Base-by-base conservation (phyloP, 2,329 filamentous ascomycete species). In the Neopestalotiopsis sp. region DNA sequence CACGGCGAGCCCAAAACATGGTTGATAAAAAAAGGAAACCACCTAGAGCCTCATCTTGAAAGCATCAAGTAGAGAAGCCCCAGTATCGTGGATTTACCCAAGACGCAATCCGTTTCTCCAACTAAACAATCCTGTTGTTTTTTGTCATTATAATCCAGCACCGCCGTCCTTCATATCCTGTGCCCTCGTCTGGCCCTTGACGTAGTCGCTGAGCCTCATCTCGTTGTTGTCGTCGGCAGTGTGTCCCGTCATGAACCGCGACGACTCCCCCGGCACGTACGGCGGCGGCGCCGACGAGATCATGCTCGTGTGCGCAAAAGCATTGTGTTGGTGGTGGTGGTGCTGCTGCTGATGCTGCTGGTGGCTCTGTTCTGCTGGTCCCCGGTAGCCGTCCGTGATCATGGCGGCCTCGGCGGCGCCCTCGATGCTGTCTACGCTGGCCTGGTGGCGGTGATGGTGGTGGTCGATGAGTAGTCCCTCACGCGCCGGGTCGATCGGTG, bases 41-140 rank as follows among this genome's bases (percentile, higher is more conserved):
- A 17, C n/a, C 45, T 20, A n/a, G 45, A 38, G 6, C n/a, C 20
- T n/a, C 45, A 52, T 52, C 14, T 9, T 9, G 17, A 49, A 84
- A 84, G 71, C 80, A 94, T 84, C 92, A 91, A 17, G 81, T 78
- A 68, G 85, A 85, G 74, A 87, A 84, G 74, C 87, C 85, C 30
- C 84, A 90, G 72, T 88, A 3, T 92, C 42, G 91, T 90, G 24
- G 94, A 84, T 75, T 90, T 89, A 28, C 82, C 69, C 78, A 85
- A 70, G 89, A 86, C 20, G 90, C 76, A 42, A 4, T 38, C 20
- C 57, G 24, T 28, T n/a, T 12, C 24, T 3, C 57, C 17, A 56
- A 14, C 2, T 56, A 17, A 56, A 9, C 17, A 56, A 17, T 12
- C 3, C 30, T 24, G 4, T 28, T 5, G 20, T 30, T 6, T n/a